These are phyloP conservation scores for Bisporella sp. DNA, from an alignment of 2,329 filamentous ascomycete species.

Conservation along the genomic window DNA sequence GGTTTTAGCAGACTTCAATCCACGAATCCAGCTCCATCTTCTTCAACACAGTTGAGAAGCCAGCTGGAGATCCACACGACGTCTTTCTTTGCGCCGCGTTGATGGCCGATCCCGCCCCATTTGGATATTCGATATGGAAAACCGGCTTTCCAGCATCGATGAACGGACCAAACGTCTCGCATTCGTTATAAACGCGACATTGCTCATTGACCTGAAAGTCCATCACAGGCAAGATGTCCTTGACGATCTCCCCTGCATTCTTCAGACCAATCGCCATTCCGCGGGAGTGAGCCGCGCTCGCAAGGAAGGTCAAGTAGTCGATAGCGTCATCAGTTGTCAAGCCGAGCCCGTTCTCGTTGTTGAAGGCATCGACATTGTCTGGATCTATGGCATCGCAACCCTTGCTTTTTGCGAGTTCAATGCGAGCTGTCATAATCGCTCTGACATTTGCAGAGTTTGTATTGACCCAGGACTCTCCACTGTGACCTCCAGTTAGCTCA, in stretches of 20 bases:
- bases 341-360: constrained; percentile 55
- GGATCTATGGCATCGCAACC: constrained; percentile 65
- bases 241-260: constrained; percentile 57
- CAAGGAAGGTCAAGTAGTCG: constrained; percentile 54
- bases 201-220: constrained; percentile 67
- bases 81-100: constrained; percentile 1
- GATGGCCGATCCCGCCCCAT: constrained; percentile 15
- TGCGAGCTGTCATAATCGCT: constrained; percentile 54
- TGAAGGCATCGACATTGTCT: constrained; percentile 63
- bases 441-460: constrained; percentile 46
- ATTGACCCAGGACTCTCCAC: constrained; percentile 61
- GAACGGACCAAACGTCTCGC: constrained; percentile 50
- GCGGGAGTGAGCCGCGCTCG: constrained; percentile 42
- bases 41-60: constrained; percentile 17
- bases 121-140: constrained; percentile 67
- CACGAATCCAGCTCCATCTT: constrained; percentile 10
- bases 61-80: constrained; percentile 2
- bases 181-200: constrained; percentile 55
- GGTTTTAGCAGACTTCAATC: constrained; percentile 10
- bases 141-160: constrained; percentile 57
- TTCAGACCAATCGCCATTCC: constrained; percentile 61
- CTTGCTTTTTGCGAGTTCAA: constrained; percentile 51
- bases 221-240: constrained; percentile 39
- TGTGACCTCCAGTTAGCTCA: too few relatives aligned
- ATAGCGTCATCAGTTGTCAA: constrained; percentile 51